Percentiles rank a stretch among this genome's conserved stretches.
Evolutionary conservation across 768 basidiomycete genomes (phyloP).

Genomic region (Lentinula guzmanii): DNA sequence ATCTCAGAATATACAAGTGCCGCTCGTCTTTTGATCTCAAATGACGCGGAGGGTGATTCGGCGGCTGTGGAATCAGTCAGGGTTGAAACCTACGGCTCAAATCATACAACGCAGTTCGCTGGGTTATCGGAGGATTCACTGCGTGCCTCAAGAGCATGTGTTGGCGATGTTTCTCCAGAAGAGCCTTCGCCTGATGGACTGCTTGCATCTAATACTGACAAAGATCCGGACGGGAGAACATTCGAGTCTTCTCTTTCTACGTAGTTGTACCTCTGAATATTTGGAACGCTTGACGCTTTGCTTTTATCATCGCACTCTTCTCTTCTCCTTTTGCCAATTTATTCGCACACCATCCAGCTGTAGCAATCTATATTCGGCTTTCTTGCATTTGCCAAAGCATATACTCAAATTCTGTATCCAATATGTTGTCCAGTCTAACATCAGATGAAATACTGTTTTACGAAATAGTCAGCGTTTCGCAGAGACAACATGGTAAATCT

Average conservation of each 20-base stretch:
- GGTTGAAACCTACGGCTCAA: neutral
- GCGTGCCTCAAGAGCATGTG: neutral
- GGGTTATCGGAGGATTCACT: neutral
- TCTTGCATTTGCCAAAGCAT: neutral
- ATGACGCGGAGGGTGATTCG: neutral
- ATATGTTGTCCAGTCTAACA: neutral
- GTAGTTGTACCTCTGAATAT: neutral
- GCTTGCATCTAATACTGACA: neutral
- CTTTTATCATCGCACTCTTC: neutral
- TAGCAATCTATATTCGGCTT: neutral
- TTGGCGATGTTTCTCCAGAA: neutral
- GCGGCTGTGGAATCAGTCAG: neutral
- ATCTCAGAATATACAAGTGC: conserved; percentile 24
- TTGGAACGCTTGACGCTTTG: neutral
- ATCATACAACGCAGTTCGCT: neutral
- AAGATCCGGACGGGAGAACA: neutral
- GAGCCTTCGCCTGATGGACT: neutral
- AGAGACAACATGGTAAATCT: too few relatives aligned
- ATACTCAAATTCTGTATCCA: neutral
- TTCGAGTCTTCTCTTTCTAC: neutral
- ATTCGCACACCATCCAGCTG: neutral
- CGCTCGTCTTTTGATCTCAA: conserved; percentile 37
- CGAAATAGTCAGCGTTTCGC: too few relatives aligned
- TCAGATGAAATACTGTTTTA: too few relatives aligned
- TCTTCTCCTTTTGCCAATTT: neutral